Base-by-base conservation (phyloP, 163 green algal genomes). In the Coccomyxa subellipsoidea region DNA sequence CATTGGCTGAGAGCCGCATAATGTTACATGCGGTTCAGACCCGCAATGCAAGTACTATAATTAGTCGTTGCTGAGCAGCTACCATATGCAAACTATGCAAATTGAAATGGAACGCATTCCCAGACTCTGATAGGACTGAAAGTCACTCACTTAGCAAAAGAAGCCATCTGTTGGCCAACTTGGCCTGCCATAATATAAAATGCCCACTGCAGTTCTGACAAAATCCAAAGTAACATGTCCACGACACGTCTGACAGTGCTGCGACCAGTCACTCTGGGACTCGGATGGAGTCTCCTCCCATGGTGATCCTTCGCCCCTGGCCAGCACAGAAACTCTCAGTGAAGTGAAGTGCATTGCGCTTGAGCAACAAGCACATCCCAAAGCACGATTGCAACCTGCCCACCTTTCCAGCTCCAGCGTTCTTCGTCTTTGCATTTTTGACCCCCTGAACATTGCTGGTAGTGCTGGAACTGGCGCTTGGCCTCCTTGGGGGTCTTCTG, bases 231-330 rank as follows among this genome's bases (percentile, higher is more conserved):
- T 59, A 59, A 27, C 15, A 59, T 23, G 23, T 8, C 5, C 3
- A 59, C 23, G 47, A 7, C 3, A 59, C 23, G 47, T 2, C 0
- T 8, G 47, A 12, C 23, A n/a, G 21, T 36, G 66, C 66, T 73
- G 66, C 29, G 32, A 23, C 18, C 66, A 73, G 23, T 73, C 66
- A 73, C 66, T 73, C 66, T 35, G 66, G 66, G 18, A 73, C n/a
- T n/a, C 66, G 27, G 66, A 73, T 73, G 27, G 66, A 73, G 66
- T 73, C 66, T 23, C n/a, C 66, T 73, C 66, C 66, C 66, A 73
- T 73, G 5, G 66, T 73, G 66, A 73, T 73, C 66, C 66, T 18
- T 36, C 66, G 31, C n/a, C 66, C 66, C 66, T 73, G 47, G 23
- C 15, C 47, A 59, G 2, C 21, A 59, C 5, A 59, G 47, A 59